phyloP scores from a whole-genome alignment of 1,284 basidiomycete species.

The Rhodotorula glutinis region DNA sequence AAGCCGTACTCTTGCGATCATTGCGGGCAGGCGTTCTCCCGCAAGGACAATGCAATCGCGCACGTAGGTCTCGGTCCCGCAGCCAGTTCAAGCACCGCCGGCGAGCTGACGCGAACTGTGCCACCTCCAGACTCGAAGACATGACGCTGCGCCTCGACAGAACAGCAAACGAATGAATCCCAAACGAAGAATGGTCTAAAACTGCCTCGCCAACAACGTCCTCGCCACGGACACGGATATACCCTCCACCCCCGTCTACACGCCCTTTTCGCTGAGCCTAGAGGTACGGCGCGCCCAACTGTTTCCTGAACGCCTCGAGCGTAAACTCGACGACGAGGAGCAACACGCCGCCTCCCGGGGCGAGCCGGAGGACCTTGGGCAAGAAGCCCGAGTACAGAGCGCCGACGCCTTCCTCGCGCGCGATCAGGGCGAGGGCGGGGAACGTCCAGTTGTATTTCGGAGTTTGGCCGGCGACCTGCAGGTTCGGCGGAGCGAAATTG shows the following conservation, averaged over 20 bases:
- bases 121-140: too few species aligned
- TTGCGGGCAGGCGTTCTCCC: slow-evolving; percentile 7
- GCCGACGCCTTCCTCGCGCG: slow-evolving; percentile 80
- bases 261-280: slow-evolving; percentile 9
- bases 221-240: too few species aligned
- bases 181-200: too few species aligned
- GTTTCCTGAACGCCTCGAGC: slow-evolving; percentile 66
- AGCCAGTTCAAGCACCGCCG: neutral
- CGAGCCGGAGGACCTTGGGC: slow-evolving; percentile 78
- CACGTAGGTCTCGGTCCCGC: neutral
- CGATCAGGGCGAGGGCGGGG: slow-evolving; percentile 65
- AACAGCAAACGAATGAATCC: neutral
- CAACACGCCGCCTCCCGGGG: slow-evolving; percentile 91
- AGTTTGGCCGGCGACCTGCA: slow-evolving; percentile 59
- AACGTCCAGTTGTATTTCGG: slow-evolving; percentile 94
- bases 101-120: too few species aligned
- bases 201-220: too few species aligned
- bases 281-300: slow-evolving; percentile 48
- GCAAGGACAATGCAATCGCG: slow-evolving; percentile 2
- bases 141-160: neutral
- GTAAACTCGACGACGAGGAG: slow-evolving; percentile 87
- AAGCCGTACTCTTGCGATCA: neutral
- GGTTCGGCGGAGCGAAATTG: too few species aligned
- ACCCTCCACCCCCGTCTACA: too few species aligned
- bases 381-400: slow-evolving; percentile 94